A percentile compares a stretch with the other conserved stretches of the same genome.
These are phyloP conservation scores for Diaporthe eres DNA, from an alignment of 2,329 filamentous ascomycete species.

Conservation along the genomic window DNA sequence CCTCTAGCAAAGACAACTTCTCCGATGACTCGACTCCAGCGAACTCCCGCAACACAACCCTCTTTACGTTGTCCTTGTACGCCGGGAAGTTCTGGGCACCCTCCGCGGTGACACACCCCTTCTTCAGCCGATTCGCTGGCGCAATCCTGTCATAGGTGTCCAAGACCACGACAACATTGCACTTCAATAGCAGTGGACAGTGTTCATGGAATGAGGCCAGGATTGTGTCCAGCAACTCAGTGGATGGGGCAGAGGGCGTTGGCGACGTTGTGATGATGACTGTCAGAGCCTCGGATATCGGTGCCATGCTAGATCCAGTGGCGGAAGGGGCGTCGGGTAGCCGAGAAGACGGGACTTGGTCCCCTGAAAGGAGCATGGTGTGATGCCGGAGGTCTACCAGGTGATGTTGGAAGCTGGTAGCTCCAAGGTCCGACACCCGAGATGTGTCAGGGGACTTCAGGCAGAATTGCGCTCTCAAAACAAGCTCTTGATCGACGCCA, in stretches of 20 bases:
- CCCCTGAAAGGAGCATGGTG: not conserved
- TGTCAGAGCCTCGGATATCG: conserved; percentile 50
- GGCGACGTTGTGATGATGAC: conserved; percentile 69
- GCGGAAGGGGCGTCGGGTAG: conserved; percentile 19
- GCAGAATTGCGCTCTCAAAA: conserved; percentile 33
- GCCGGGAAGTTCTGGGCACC: conserved; percentile 56
- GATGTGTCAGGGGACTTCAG: conserved; percentile 31
- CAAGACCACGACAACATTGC: conserved; percentile 65
- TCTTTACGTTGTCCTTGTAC: conserved; percentile 65
- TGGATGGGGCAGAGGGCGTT: conserved; percentile 67
- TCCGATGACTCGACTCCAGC: conserved; percentile 2
- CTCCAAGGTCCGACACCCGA: conserved; percentile 17
- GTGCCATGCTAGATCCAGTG: conserved; percentile 12
- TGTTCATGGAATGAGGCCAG: conserved; percentile 60
- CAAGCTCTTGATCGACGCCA: conserved; percentile 32
- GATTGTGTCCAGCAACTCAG: conserved; percentile 64
- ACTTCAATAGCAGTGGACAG: conserved; percentile 58
- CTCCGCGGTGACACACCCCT: conserved; percentile 64
- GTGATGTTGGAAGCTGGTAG: not conserved
- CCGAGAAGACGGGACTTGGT: not conserved
- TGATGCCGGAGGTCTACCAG: not conserved
- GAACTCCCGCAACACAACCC: conserved; percentile 54
- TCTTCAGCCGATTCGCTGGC: conserved; percentile 62
- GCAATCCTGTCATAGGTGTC: conserved; percentile 66
- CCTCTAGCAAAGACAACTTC: conserved; percentile 36